Evolutionary conservation across 352 stramenopile genomes (phyloP).

Genomic region (Pythium guiyangense): DNA sequence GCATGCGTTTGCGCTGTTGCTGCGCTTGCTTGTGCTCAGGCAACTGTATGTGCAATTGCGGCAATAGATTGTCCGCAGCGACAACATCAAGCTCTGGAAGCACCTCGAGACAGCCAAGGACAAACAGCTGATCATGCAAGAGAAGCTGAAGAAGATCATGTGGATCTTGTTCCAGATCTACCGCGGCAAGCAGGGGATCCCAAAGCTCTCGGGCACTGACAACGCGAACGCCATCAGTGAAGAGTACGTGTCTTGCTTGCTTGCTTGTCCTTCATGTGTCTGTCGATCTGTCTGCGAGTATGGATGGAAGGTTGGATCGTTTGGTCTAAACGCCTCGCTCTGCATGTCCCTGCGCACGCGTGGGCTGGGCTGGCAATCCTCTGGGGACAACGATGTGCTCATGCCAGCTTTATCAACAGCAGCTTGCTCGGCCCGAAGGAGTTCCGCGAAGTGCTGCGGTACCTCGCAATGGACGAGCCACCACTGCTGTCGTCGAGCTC

Average conservation of each 20-base stretch:
- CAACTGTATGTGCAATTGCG: background rate
- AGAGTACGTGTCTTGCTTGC: conserved; percentile 55
- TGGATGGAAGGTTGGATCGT: conserved; percentile 11
- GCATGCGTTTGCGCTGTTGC: background rate
- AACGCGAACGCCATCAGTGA: conserved; percentile 52
- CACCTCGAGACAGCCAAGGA: conserved; percentile 80
- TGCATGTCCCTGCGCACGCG: conserved; percentile 13
- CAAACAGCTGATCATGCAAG: conserved; percentile 87
- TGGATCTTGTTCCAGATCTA: conserved; percentile 90
- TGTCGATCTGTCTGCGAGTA: background rate
- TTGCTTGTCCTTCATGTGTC: background rate
- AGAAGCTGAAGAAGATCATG: conserved; percentile 92
- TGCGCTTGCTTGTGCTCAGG: background rate
- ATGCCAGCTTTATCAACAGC: conserved; percentile 74
- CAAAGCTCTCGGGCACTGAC: conserved; percentile 68
- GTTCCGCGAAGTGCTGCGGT: conserved; percentile 79
- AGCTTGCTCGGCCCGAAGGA: conserved; percentile 81
- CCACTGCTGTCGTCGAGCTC: conserved; percentile 41
- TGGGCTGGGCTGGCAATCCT: conserved; percentile 18
- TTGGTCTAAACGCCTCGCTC: conserved; percentile 24
- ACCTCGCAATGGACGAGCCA: conserved; percentile 82
- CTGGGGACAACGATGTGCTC: conserved; percentile 19
- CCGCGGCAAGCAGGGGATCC: conserved; percentile 73
- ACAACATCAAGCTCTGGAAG: conserved; percentile 89
- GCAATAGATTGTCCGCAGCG: conserved; percentile 72